These are phyloP conservation scores for Balansia obtecta DNA, from an alignment of 2,329 filamentous ascomycete species.

Conservation along the genomic window DNA sequence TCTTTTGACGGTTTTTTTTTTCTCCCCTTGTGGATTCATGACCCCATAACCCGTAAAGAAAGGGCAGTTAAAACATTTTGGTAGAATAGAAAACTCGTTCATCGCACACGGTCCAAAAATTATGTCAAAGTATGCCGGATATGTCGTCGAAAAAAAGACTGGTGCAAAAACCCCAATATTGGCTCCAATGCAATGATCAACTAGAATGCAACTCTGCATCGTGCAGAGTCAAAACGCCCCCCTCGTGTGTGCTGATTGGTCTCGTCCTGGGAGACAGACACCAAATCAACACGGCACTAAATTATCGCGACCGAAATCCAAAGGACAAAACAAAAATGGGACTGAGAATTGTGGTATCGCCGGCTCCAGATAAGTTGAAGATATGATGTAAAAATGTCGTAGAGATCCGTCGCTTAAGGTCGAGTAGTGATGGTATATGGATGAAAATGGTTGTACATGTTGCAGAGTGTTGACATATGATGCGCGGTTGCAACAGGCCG, in stretches of 20 bases:
- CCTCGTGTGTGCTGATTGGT: constrained; percentile 32
- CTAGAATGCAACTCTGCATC: constrained; percentile 12
- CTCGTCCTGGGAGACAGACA: constrained; percentile 22
- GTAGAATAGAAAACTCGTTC: constrained; percentile 4
- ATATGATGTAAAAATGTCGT: constrained; percentile 6
- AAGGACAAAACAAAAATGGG: constrained; percentile 16
- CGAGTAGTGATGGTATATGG: constrained; percentile 27
- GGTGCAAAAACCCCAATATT: constrained; percentile 10
- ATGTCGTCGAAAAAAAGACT: neutral
- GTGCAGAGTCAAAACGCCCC: constrained; percentile 20
- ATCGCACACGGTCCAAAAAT: constrained; percentile 10
- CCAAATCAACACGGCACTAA: constrained; percentile 11
- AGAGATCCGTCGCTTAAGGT: constrained; percentile 14
- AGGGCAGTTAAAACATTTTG: constrained; percentile 18
- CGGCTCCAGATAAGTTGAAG: constrained; percentile 19
- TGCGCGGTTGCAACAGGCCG: no score
- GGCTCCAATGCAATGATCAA: constrained; percentile 7
- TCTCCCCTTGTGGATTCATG: constrained; percentile 31
- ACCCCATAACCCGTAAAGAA: constrained; percentile 23
- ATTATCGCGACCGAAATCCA: constrained; percentile 4
- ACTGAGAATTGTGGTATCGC: constrained; percentile 32
- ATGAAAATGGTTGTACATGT: constrained; percentile 38
- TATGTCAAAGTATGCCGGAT: constrained; percentile 11
- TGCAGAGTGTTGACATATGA: constrained; percentile 12
- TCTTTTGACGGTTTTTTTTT: constrained; percentile 31